These are phyloP conservation scores for Chlorokybus atmophyticus DNA, from an alignment of 139 green algal genomes.

Conservation along the genomic window DNA sequence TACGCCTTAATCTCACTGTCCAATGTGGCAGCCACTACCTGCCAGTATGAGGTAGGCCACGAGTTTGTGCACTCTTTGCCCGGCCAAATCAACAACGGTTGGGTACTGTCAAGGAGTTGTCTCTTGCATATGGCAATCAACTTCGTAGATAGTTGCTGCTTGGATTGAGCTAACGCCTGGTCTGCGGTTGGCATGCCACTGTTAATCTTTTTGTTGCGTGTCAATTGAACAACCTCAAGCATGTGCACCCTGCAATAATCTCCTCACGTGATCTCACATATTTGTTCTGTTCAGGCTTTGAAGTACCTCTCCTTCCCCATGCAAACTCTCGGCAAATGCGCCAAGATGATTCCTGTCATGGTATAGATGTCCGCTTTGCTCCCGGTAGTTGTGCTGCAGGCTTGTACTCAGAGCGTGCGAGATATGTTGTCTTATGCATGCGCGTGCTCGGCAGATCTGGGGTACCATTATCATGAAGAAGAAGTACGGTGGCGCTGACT, in stretches of 20 bases:
- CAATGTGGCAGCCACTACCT: slow-evolving; percentile 91
- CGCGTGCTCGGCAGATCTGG: slow-evolving; percentile 47
- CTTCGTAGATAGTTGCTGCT: too few relatives aligned
- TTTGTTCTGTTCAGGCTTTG: slow-evolving; percentile 57
- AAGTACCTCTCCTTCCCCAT: slow-evolving; percentile 92
- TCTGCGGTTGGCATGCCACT: too few relatives aligned
- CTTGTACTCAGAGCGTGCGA: background rate
- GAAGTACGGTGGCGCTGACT: slow-evolving; percentile 66
- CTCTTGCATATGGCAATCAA: too few relatives aligned
- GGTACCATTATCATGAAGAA: slow-evolving; percentile 76
- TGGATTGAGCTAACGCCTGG: too few relatives aligned
- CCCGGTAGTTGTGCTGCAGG: too few relatives aligned
- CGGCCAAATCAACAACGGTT: too few relatives aligned
- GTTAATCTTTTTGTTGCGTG: too few relatives aligned
- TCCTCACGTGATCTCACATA: too few relatives aligned
- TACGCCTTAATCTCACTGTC: slow-evolving; percentile 65
- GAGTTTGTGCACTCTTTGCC: too few relatives aligned
- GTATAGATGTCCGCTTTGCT: slow-evolving; percentile 11
- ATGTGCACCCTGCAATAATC: too few relatives aligned
- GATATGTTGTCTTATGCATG: background rate
- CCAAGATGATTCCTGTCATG: slow-evolving; percentile 98
- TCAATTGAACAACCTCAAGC: too few relatives aligned
- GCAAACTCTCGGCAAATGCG: slow-evolving; percentile 78
- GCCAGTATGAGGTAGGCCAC: slow-evolving; percentile 95
- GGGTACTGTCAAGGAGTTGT: too few relatives aligned